Base-by-base conservation (phyloP, 2,329 filamentous ascomycete species). In the Clarireedia paspali region DNA sequence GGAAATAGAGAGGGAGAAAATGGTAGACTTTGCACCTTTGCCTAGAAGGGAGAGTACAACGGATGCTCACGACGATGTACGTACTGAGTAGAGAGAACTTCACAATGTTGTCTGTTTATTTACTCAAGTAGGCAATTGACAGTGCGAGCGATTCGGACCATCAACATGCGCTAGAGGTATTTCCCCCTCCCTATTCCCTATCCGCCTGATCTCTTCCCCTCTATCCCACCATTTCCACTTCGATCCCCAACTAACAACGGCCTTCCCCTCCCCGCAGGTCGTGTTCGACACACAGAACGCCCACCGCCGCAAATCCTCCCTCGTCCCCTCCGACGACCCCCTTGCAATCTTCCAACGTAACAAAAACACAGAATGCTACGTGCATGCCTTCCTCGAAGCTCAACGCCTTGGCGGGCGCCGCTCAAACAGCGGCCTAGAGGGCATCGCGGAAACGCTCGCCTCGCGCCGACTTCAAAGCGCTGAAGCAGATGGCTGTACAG, bases 281-380 rank as follows among this genome's bases (percentile, higher is more conserved):
- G 76, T 81, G 23, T 86, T 87, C 64, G 83, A 87, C 59, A 71
- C 79, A 1, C 70, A 76, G 40, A 84, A 80, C 61, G 75, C 77
- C 0, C 83, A 85, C 63, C 79, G 84, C 23, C 78, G 84, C 57
- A 87, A 87, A 71, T 85, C 82, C 64, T 87, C 83, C 12, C 74
- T 87, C 49, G 79, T 85, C 12, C 68, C 75, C 4, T 72, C 73
- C 49, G 81, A 85, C 30, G 65, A 72, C 2, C 63, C 70, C 15
- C 60, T 66, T 6, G 73, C 74, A 5, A 61, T 72, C 50, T 63
- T 74, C 9, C 67, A 66, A 6, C 64, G 68, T 44, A 63, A 69
- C 30, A 69, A 71, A 58, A 75, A 76, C 62, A 78, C 79, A 12
- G 80, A 83, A 64, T 87, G 83, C 62, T 75, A 85, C 39, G 83